Conservation (phyloP, 2,329 filamentous ascomycete genomes). For the Talaromyces sp. region DNA sequence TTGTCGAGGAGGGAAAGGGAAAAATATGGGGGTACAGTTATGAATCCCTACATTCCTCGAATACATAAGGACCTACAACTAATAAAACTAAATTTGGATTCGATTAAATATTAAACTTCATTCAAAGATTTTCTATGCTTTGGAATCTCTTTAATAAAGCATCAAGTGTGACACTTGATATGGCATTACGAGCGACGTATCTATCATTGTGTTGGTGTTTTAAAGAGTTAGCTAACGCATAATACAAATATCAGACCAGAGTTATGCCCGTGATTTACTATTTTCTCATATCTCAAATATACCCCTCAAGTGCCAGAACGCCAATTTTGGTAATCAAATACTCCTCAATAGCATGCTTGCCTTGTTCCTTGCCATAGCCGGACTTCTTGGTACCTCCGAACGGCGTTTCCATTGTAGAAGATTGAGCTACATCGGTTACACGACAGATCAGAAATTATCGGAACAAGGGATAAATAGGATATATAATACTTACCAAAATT, state of each 20-base stretch:
- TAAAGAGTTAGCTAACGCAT: neutral
- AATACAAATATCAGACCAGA: neutral
- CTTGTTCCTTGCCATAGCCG: slow-evolving; percentile 65
- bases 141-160: no score
- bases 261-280: neutral
- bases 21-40: neutral
- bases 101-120: neutral
- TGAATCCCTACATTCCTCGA: neutral
- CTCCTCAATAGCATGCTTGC: slow-evolving; percentile 41
- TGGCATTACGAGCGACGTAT: no score
- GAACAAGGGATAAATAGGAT: neutral
- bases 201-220: neutral
- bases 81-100: neutral
- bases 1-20: neutral
- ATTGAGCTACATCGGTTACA: slow-evolving; percentile 47
- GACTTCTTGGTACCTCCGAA: slow-evolving; percentile 68
- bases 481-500: slow-evolving; percentile 50
- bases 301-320: slow-evolving; percentile 39
- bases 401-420: slow-evolving; percentile 63
- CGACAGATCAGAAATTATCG: slow-evolving; percentile 11
- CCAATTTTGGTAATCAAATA: slow-evolving; percentile 45
- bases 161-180: neutral
- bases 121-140: neutral
- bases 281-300: neutral
- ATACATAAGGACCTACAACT: neutral